phyloP scores from a whole-genome alignment of 306 rosid species.

The Quercus wislizeni region DNA sequence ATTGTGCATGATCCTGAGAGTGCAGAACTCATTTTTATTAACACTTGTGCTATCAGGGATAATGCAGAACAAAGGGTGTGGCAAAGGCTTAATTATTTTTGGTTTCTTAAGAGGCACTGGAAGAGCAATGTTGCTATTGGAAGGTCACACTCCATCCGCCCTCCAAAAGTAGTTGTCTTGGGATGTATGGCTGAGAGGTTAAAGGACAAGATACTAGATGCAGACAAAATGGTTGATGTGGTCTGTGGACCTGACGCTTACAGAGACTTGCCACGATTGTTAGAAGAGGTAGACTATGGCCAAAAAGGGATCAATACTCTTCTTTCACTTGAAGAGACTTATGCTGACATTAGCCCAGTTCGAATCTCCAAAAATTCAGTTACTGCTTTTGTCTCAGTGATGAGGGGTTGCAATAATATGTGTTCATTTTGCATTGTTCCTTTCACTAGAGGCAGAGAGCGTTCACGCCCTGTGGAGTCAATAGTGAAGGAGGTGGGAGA shows the following conservation, averaged over 20 bases:
- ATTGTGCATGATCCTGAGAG: constrained; percentile 74
- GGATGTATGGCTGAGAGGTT: constrained; percentile 99
- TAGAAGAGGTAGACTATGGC: constrained; percentile 89
- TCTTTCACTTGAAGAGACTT: constrained; percentile 95
- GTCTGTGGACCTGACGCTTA: constrained; percentile 98
- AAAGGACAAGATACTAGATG: constrained; percentile 86
- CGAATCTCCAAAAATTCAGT: constrained; percentile 79
- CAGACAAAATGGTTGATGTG: constrained; percentile 97
- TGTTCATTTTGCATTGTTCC: constrained; percentile 97
- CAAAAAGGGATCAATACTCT: constrained; percentile 96
- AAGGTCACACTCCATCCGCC: constrained; percentile 62
- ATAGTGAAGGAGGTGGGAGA: constrained; percentile 88
- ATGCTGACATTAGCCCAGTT: constrained; percentile 90
- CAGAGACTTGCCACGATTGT: constrained; percentile 77
- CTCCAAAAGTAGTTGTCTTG: constrained; percentile 92
- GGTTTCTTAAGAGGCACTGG: constrained; percentile 98
- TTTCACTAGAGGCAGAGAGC: constrained; percentile 92
- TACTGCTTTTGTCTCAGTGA: constrained; percentile 84
- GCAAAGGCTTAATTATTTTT: constrained; percentile 98
- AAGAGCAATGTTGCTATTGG: constrained; percentile 77
- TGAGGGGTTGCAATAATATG: constrained; percentile 99
- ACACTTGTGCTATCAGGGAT: constrained; percentile 97
- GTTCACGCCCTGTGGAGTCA: constrained; percentile 90
- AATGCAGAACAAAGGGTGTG: constrained; percentile 97
- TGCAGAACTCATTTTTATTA: constrained; percentile 90